These are phyloP conservation scores for Trichothecium sympodiale DNA, from an alignment of 2,329 filamentous ascomycete genomes.

Conservation along the genomic window DNA sequence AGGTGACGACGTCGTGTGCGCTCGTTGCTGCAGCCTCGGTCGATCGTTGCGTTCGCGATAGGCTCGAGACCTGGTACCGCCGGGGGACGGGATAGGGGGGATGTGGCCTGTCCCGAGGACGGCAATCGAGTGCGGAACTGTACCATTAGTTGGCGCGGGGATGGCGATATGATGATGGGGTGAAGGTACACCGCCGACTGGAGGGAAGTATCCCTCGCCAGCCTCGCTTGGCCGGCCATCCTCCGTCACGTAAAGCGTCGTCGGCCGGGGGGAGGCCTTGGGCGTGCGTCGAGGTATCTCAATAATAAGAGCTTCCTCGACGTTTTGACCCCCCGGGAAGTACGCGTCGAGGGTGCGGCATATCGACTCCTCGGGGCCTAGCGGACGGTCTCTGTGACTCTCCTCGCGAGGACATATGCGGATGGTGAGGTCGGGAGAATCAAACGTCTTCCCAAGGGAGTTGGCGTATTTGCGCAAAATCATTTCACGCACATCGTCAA, in stretches of 20 bases:
- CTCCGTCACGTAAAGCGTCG: slow-evolving; percentile 48
- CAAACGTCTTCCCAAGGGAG: slow-evolving; percentile 77
- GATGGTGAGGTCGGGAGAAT: slow-evolving; percentile 79
- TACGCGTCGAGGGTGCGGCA: slow-evolving; percentile 66
- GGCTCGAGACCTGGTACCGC: slow-evolving; percentile 45
- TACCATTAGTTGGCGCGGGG: slow-evolving; percentile 21
- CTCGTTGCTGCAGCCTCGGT: slow-evolving; percentile 48
- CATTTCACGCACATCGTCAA: slow-evolving; percentile 88
- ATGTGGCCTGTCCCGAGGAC: slow-evolving; percentile 72
- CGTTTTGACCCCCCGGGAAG: slow-evolving; percentile 75
- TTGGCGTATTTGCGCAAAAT: slow-evolving; percentile 91
- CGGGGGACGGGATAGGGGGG: slow-evolving; percentile 72
- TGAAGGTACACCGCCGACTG: slow-evolving; percentile 36
- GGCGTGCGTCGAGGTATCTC: slow-evolving; percentile 76
- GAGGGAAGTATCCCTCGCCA: slow-evolving; percentile 75
- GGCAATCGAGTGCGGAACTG: slow-evolving; percentile 55
- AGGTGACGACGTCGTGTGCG: slow-evolving; percentile 67
- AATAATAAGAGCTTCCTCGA: slow-evolving; percentile 85
- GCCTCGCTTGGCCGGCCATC: slow-evolving; percentile 56
- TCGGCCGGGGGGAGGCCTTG: slow-evolving; percentile 61
- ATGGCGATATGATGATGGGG: slow-evolving; percentile 29
- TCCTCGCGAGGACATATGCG: slow-evolving; percentile 64
- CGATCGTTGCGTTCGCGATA: slow-evolving; percentile 46
- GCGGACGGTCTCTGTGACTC: slow-evolving; percentile 45
- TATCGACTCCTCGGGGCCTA: slow-evolving; percentile 83